Evolutionary conservation across 495 filamentous ascomycete species (phyloP).

Genomic region (Penicillium maclennaniae): DNA sequence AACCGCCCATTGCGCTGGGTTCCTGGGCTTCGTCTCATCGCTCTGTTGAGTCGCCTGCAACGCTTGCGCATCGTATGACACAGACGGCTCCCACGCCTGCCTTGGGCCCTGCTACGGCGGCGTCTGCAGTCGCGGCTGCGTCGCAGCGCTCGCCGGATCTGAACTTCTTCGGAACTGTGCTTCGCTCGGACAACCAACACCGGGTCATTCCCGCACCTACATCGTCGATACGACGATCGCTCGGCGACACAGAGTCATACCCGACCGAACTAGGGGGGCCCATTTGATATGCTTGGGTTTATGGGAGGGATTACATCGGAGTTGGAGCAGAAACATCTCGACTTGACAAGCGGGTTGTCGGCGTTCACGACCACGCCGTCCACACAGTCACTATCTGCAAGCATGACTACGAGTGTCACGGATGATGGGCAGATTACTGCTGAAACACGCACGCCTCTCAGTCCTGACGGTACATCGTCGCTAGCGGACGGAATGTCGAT

Average conservation of each 20-base stretch:
- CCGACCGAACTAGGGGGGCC: slow-evolving; percentile 15
- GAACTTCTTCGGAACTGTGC: slow-evolving; percentile 35
- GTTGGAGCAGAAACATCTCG: slow-evolving; percentile 37
- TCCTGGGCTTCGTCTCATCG: slow-evolving; percentile 9
- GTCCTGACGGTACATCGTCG: slow-evolving; percentile 15
- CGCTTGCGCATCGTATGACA: slow-evolving; percentile 8
- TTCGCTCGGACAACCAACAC: slow-evolving; percentile 26
- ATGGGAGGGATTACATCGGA: slow-evolving; percentile 41
- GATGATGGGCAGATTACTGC: slow-evolving; percentile 12
- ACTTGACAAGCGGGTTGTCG: slow-evolving; percentile 28
- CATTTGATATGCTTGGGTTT: slow-evolving; percentile 40
- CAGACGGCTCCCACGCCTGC: slow-evolving; percentile 15
- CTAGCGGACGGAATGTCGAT: slow-evolving; percentile 15
- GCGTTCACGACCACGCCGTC: slow-evolving; percentile 14
- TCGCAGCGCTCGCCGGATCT: slow-evolving; percentile 20
- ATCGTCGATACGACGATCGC: slow-evolving; percentile 8
- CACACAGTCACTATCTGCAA: slow-evolving; percentile 10
- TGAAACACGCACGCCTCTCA: slow-evolving; percentile 12
- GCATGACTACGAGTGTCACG: not conserved
- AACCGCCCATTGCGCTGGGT: slow-evolving; percentile 18
- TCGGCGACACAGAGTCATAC: slow-evolving; percentile 13
- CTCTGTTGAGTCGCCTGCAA: slow-evolving; percentile 4
- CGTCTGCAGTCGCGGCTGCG: slow-evolving; percentile 10
- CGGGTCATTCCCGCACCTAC: slow-evolving; percentile 13
- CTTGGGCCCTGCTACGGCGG: slow-evolving; percentile 5